phyloP scores from a whole-genome alignment of 2,329 filamentous ascomycete species.

The Cadophora sp. region DNA sequence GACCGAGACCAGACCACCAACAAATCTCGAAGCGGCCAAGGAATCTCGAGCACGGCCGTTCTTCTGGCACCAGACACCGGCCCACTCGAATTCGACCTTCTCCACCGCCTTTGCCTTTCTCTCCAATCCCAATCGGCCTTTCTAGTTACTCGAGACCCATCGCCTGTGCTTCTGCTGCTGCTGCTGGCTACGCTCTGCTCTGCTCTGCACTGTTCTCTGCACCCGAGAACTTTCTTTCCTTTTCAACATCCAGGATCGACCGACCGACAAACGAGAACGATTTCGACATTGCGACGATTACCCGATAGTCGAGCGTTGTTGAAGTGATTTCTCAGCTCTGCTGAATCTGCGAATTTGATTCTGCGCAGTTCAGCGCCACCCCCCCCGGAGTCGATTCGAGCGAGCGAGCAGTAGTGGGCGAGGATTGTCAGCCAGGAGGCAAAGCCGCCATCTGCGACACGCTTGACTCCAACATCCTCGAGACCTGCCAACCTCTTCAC shows the following conservation, averaged over 20 bases:
- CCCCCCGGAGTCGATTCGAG: background rate
- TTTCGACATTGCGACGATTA: background rate
- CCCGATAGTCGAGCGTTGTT: background rate
- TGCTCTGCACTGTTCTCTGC: background rate
- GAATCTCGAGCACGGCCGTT: background rate
- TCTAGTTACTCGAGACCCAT: slow-evolving; percentile 12
- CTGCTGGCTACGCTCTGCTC: background rate
- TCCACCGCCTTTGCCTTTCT: background rate
- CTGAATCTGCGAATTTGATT: background rate
- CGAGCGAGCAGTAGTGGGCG: too few species aligned
- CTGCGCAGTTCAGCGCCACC: background rate
- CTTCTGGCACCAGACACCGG: background rate
- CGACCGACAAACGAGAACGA: slow-evolving; percentile 2
- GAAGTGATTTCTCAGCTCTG: background rate
- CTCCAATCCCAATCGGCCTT: background rate
- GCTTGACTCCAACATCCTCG: slow-evolving; percentile 24
- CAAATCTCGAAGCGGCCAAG: background rate
- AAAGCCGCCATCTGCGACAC: slow-evolving; percentile 30
- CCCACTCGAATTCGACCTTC: background rate
- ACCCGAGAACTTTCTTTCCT: slow-evolving; percentile 21
- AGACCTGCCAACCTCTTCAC: slow-evolving; percentile 24
- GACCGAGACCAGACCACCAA: background rate
- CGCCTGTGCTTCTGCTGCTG: slow-evolving; percentile 2
- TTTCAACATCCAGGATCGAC: slow-evolving; percentile 17
- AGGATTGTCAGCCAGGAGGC: slow-evolving; percentile 10